Evolutionary conservation across 2,329 filamentous ascomycete species (phyloP), one percentile per base, ranked within the genome.

Genomic region (Colletotrichum ledebouriae): DNA sequence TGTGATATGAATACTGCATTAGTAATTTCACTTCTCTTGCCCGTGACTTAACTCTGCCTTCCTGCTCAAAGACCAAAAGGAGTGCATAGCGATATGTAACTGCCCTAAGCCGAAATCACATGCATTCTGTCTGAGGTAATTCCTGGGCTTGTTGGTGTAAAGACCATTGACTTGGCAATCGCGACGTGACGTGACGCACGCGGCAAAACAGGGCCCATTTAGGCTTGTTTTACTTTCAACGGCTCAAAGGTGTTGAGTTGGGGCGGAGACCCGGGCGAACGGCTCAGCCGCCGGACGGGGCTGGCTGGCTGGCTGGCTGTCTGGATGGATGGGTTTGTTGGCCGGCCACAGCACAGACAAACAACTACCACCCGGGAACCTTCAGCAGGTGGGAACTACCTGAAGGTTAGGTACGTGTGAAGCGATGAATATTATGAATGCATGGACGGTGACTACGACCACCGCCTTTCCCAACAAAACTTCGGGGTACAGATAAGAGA

Each of bases 231-330:
- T 20, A 29, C 29, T 29, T 29, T 9, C 29, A 29, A 29, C 29
- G 7, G 29, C 29, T 29, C 29, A 29, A 7, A 6, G 37, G 53
- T 42, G 37, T 68, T 65, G 60, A 61, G 65, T 68, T 68, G 65
- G 65, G 65, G 65, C 61, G 65, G 65, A 68, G 53, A 47, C 29
- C 55, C 65, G 65, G 65, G 41, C 61, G 55, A 68, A 68, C 61
- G 65, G 61, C 65, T 59, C 61, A 47, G 61, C 61, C 65, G 65
- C 65, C 17, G 64, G 29, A 39, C 37, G 37, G 37, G 37, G 37
- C 13, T 39, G 13, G 10, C 37, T 39, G 37, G 34, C 3, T 6
- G 17, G 17, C 17, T 17, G 17, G 17, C 17, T 17, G 17, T 17
- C 17, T 17, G 17, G 17, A 17, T 6, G 3, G 34, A 37, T 12